Percentiles rank a stretch among this genome's conserved stretches.
These are phyloP conservation scores for Colletotrichum navitas DNA, from an alignment of 2,329 filamentous ascomycete species.

Conservation along the genomic window DNA sequence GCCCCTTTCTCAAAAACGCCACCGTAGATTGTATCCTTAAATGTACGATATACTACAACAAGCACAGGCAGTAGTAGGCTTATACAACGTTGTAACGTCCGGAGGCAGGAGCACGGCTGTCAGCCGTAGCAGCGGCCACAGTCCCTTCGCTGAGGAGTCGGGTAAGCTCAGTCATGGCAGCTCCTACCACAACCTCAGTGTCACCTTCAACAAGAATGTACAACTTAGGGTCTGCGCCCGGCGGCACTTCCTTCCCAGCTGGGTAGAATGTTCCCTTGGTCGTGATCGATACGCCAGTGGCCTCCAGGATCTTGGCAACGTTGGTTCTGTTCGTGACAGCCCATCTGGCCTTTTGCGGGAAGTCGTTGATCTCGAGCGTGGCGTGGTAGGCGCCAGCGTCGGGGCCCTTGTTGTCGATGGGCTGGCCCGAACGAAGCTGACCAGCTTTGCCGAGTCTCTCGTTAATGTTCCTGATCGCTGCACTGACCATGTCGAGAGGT, in stretches of 20 bases:
- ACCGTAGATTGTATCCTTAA: neutral
- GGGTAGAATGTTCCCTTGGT: constrained; percentile 95
- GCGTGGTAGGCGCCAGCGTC: constrained; percentile 97
- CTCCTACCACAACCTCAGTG: constrained; percentile 90
- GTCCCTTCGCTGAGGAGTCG: constrained; percentile 91
- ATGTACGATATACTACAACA: constrained; percentile 18
- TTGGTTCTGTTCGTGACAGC: constrained; percentile 98
- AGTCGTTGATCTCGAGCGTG: constrained; percentile 98
- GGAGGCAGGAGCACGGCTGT: constrained; percentile 80
- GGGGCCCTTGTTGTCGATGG: constrained; percentile 98
- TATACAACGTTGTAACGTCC: constrained; percentile 90
- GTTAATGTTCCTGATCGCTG: constrained; percentile 93
- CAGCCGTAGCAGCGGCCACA: constrained; percentile 88
- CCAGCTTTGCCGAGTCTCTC: constrained; percentile 89
- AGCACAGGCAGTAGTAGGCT: constrained; percentile 36
- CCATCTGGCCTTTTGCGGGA: constrained; percentile 98
- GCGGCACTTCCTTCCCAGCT: constrained; percentile 81
- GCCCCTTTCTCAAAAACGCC: neutral
- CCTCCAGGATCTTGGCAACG: constrained; percentile 96
- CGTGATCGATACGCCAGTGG: constrained; percentile 95
- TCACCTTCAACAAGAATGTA: constrained; percentile 99
- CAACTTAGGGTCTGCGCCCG: constrained; percentile 87
- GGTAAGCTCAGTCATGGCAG: constrained; percentile 91
- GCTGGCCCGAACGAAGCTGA: constrained; percentile 89
- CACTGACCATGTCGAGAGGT: constrained; percentile 86